Base-by-base conservation (phyloP, 129 eudicot genomes). In the Silybum marianum region DNA sequence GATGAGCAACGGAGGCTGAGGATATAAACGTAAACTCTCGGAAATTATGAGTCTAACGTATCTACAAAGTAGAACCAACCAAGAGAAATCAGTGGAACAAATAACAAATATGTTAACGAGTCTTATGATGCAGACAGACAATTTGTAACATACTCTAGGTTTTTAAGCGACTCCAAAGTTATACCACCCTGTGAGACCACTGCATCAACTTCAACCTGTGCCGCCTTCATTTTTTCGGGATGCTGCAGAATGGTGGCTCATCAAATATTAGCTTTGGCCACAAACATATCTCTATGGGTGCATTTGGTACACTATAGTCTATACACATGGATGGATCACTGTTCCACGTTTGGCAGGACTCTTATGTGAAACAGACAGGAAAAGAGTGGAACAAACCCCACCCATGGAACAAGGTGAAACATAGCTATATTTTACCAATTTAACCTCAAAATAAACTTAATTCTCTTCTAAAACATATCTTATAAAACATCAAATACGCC, bases 1-100 rank as follows among this genome's bases (percentile, higher is more conserved):
- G n/a, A 96, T 96, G 60, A 96, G 99, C 91, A 96, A 91, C 3
- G 99, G 99, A 71, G 99, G 98, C 78, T 96, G 99, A 60, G 99
- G 99, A 83, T 89, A 96, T 78, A 96, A 86, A 24, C 99, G 97
- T 32, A 96, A 84, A 83, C 94, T 65, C 87, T 96, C 99, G 19
- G 87, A 97, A 81, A 93, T 91, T 78, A 96, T 93, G 42, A 96
- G 98, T 78, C 97, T 88, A 58, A 96, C 75, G 85, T 92, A 93
- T 85, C 99, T 93, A 89, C 71, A 85, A 72, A 19, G 39, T 71
- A 44, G 42, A 80, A 80, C 42, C 79, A 80, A 80, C 42, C 79
- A 75, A 4, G 4, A 30, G 9, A 9, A 79, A 74, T 76, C 66
- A 65, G 18, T 42, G 28, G 21, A 77, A 16, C 40, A 25, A 9